Evolutionary conservation across 2,329 filamentous ascomycete genomes (phyloP).

Genomic region (Stylonectria norvegica): DNA sequence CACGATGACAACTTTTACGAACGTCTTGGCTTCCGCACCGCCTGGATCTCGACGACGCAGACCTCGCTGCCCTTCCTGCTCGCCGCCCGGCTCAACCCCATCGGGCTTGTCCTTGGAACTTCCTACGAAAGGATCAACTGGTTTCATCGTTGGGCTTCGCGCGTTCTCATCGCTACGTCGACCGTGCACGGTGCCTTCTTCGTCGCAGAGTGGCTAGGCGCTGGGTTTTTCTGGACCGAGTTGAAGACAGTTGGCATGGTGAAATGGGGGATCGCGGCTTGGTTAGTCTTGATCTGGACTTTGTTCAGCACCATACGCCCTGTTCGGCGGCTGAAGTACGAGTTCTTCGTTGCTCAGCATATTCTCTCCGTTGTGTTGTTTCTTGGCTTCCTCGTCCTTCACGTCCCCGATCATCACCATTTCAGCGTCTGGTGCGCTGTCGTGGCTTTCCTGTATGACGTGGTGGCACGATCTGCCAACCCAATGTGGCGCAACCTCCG

Average conservation of each 20-base stretch:
- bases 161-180: conserved; percentile 21
- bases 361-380: conserved; percentile 21
- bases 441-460: conserved; percentile 22
- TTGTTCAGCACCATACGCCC: conserved; percentile 20
- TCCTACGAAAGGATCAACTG: conserved; percentile 27
- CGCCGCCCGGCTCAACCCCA: conserved; percentile 22
- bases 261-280: conserved; percentile 24
- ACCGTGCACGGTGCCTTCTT: conserved; percentile 27
- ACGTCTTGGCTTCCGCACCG: conserved; percentile 26
- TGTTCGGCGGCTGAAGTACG: conserved; percentile 26
- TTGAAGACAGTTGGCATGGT: conserved; percentile 25
- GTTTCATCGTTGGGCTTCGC: conserved; percentile 25
- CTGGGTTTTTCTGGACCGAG: conserved; percentile 26
- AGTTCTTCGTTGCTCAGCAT: conserved; percentile 29
- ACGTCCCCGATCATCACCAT: conserved; percentile 25
- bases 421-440: conserved; percentile 29
- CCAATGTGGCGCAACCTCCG: conserved; percentile 24
- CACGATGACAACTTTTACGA: conserved; percentile 26
- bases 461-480: conserved; percentile 25
- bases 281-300: conserved; percentile 26
- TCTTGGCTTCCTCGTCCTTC: conserved; percentile 20
- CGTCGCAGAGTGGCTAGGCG: conserved; percentile 20
- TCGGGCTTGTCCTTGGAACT: conserved; percentile 20
- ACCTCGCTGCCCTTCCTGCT: conserved; percentile 23
- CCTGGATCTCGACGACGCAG: conserved; percentile 24